phyloP scores from a whole-genome alignment of 257 asterid species.

The Buddleja alternifolia region DNA sequence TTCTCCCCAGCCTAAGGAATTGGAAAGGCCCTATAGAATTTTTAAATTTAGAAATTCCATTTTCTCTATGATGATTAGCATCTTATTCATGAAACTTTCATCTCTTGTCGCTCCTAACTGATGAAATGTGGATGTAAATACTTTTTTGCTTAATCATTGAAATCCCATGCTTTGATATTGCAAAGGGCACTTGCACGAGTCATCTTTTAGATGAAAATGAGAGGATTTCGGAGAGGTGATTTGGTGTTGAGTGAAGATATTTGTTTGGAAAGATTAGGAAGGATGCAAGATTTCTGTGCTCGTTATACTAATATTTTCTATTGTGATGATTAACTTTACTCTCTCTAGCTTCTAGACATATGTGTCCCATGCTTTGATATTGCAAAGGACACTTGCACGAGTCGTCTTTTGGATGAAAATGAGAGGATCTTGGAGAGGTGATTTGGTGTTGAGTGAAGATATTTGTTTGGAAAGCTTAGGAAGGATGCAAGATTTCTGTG shows the following conservation, averaged over 20 bases:
- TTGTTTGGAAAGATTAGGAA: conserved; percentile 11
- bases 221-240: conserved; percentile 1
- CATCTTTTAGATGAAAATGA: conserved; percentile 18
- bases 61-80: too few relatives aligned
- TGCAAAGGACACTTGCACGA: conserved; percentile 9
- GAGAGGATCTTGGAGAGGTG: conserved; percentile 3
- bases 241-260: conserved; percentile 17
- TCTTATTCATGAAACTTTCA: too few relatives aligned
- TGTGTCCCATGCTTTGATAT: conserved; percentile 26
- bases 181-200: background rate
- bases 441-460: conserved; percentile 16
- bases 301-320: conserved; percentile 1
- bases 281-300: conserved; percentile 4
- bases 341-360: background rate
- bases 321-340: conserved; percentile 9
- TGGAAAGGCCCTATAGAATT: too few relatives aligned
- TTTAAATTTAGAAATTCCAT: too few relatives aligned
- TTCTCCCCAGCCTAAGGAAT: too few relatives aligned
- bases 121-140: too few relatives aligned
- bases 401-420: conserved; percentile 17
- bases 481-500: conserved; percentile 11
- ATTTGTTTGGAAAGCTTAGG: conserved; percentile 7
- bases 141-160: too few relatives aligned
- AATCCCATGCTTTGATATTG: conserved; percentile 33
- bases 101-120: too few relatives aligned